Conservation (phyloP, 2,329 filamentous ascomycete species). For the Chalaropsis ovoidea region DNA sequence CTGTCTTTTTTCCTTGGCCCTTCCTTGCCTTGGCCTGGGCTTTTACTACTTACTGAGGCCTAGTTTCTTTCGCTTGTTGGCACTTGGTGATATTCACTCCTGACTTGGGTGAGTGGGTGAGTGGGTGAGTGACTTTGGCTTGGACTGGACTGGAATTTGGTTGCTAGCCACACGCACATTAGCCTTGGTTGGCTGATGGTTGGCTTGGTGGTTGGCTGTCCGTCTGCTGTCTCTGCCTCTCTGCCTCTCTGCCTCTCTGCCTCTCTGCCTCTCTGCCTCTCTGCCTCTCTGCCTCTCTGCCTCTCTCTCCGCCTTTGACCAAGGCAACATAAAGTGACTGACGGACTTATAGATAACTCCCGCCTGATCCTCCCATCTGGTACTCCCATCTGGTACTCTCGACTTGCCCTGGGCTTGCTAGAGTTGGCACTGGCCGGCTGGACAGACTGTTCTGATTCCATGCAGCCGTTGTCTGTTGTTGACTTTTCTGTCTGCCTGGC, state of each 20-base stretch:
- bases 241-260: too few species aligned
- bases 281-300: too few species aligned
- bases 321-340: background rate
- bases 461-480: background rate
- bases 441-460: too few species aligned
- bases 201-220: too few species aligned
- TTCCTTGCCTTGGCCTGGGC: background rate
- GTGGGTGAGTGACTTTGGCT: background rate
- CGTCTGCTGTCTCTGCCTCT: too few species aligned
- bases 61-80: conserved; percentile 1
- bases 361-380: too few species aligned
- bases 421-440: background rate
- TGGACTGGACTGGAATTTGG: too few species aligned
- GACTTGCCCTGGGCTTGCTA: too few species aligned
- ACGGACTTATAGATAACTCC: background rate
- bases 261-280: too few species aligned
- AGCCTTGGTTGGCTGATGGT: too few species aligned
- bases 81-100: background rate
- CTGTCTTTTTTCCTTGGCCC: background rate
- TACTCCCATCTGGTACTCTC: too few species aligned
- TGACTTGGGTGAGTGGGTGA: background rate
- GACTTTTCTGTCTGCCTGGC: background rate
- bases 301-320: background rate
- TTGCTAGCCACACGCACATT: too few species aligned
- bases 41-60: background rate